These are phyloP conservation scores for Mycena citricolor DNA, from an alignment of 1,284 basidiomycete species.

Conservation along the genomic window DNA sequence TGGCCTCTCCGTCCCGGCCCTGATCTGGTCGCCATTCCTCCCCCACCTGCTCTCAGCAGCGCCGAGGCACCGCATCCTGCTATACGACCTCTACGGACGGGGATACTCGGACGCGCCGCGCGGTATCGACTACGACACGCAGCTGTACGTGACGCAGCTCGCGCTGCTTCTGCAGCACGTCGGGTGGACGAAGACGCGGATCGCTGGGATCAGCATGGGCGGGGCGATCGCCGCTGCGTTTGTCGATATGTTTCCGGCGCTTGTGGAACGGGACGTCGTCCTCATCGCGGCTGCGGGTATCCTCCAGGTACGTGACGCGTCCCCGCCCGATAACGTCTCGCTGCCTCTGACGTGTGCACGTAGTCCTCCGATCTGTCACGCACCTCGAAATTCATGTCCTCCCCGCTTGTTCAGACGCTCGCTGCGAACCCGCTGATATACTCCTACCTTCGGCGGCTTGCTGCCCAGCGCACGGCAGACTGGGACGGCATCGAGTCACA, in stretches of 20 bases:
- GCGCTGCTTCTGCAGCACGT: conserved; percentile 77
- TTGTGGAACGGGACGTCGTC: conserved; percentile 57
- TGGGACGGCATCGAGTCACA: conserved; percentile 17
- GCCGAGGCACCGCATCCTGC: conserved; percentile 55
- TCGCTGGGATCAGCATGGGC: conserved; percentile 68
- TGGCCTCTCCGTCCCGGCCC: conserved; percentile 69
- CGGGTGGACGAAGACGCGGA: conserved; percentile 62
- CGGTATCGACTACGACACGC: conserved; percentile 49
- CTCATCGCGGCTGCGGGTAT: conserved; percentile 70
- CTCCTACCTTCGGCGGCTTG: conserved; percentile 16
- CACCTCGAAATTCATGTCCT: conserved; percentile 72
- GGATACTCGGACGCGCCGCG: conserved; percentile 78
- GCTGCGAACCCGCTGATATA: conserved; percentile 50
- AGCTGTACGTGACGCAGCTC: conserved; percentile 71
- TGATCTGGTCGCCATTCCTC: conserved; percentile 72
- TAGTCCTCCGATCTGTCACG: conserved; percentile 66
- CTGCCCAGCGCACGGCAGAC: not conserved
- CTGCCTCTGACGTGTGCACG: too few relatives aligned
- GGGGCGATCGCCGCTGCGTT: conserved; percentile 72
- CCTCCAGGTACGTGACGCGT: conserved; percentile 46
- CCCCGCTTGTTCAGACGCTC: conserved; percentile 62
- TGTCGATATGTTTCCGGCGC: conserved; percentile 65
- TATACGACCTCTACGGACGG: conserved; percentile 80
- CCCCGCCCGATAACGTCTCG: not conserved
- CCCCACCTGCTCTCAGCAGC: conserved; percentile 61